phyloP scores from a whole-genome alignment of 495 filamentous ascomycete species.

The Penicillium cinerascens region DNA sequence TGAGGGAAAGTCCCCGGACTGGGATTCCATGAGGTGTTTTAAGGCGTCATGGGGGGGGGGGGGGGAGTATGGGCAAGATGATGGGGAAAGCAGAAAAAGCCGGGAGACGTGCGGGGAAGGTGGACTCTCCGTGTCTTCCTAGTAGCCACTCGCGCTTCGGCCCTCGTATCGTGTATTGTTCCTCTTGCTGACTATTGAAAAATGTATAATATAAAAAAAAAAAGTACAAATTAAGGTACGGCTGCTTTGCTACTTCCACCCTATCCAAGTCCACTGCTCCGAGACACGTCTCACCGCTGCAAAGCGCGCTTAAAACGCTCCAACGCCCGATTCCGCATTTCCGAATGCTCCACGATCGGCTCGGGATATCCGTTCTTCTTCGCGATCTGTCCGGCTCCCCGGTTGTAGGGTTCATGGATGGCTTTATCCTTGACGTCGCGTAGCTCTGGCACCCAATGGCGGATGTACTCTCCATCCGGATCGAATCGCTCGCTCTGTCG shows the following conservation, averaged over 20 bases:
- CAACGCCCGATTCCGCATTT: conserved; percentile 61
- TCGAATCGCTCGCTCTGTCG: conserved; percentile 82
- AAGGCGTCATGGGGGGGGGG: conserved; percentile 24
- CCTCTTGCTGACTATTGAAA: neutral
- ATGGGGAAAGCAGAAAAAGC: conserved; percentile 11
- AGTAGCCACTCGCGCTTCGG: too few species aligned
- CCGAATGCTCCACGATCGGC: conserved; percentile 71
- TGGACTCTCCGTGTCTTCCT: neutral
- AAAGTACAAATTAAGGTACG: neutral
- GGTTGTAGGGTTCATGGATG: conserved; percentile 75
- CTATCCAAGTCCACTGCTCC: neutral
- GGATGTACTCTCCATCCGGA: conserved; percentile 54
- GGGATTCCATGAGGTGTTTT: conserved; percentile 32
- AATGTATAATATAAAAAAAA: neutral
- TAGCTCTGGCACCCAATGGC: conserved; percentile 62
- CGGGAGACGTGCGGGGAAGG: neutral
- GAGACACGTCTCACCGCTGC: conserved; percentile 1
- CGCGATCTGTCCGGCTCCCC: conserved; percentile 56
- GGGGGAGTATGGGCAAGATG: neutral
- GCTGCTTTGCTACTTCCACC: neutral
- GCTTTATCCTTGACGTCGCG: conserved; percentile 55
- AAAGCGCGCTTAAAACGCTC: conserved; percentile 65
- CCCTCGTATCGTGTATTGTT: too few species aligned
- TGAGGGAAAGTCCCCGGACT: conserved; percentile 25
- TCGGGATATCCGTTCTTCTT: conserved; percentile 69